These are phyloP conservation scores for Vigna nakashimae DNA, from an alignment of 306 rosid genomes.

Conservation along the genomic window DNA sequence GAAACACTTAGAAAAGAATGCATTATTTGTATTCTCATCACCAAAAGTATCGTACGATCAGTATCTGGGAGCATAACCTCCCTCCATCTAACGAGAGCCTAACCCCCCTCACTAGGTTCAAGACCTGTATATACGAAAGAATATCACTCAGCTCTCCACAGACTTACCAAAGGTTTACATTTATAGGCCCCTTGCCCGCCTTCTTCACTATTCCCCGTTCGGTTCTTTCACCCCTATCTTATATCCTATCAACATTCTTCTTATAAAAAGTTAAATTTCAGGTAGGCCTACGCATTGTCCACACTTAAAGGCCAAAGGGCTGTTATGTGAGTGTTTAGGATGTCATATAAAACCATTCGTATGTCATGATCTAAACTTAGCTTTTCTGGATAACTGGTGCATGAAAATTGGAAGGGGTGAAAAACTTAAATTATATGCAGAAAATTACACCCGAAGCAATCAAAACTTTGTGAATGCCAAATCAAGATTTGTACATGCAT, in stretches of 20 bases:
- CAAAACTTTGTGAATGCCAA: constrained; percentile 29
- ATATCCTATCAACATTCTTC: not conserved
- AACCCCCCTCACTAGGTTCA: too few relatives aligned
- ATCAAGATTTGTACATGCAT: constrained; percentile 23
- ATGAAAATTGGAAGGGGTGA: not conserved
- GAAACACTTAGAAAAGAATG: too few relatives aligned
- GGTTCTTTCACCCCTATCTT: too few relatives aligned
- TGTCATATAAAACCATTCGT: constrained; percentile 1
- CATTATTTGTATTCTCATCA: too few relatives aligned
- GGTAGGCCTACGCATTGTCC: not conserved
- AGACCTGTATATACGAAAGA: too few relatives aligned
- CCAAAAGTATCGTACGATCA: too few relatives aligned
- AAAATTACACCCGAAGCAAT: constrained; percentile 23
- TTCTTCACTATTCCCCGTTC: too few relatives aligned
- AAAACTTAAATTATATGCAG: not conserved
- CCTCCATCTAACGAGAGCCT: too few relatives aligned
- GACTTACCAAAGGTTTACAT: too few relatives aligned
- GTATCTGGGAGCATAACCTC: too few relatives aligned
- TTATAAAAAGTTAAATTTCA: not conserved
- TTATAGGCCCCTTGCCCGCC: too few relatives aligned
- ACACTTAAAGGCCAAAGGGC: not conserved
- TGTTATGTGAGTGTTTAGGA: not conserved
- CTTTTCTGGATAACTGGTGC: not conserved
- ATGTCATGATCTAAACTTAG: constrained; percentile 3
- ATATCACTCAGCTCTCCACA: too few relatives aligned